phyloP scores from a whole-genome alignment of 257 asterid genomes.

The Capsicum baccatum region DNA sequence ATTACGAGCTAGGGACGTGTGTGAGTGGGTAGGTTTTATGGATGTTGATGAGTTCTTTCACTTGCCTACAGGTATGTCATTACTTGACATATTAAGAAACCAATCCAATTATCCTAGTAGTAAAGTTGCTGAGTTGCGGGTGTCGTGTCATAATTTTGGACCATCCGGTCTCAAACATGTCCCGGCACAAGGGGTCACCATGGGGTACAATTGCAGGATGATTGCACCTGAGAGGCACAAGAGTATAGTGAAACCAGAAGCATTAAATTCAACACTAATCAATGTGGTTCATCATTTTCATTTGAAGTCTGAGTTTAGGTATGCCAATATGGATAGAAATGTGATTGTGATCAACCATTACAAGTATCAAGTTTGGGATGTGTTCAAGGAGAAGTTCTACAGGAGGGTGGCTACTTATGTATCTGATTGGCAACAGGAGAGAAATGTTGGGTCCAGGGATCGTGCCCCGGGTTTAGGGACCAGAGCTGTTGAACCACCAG shows the following conservation, averaged over 20 bases:
- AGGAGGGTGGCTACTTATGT: constrained; percentile 83
- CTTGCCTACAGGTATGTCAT: constrained; percentile 41
- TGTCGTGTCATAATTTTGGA: constrained; percentile 65
- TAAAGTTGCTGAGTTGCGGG: constrained; percentile 55
- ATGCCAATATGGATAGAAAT: constrained; percentile 42
- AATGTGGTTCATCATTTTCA: constrained; percentile 79
- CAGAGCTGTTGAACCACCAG: constrained; percentile 63
- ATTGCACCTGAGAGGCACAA: constrained; percentile 73
- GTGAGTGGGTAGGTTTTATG: constrained; percentile 84
- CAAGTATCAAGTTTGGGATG: constrained; percentile 90
- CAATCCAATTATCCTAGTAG: constrained; percentile 20
- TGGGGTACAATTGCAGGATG: constrained; percentile 77
- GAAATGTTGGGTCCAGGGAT: constrained; percentile 67
- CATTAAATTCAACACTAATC: constrained; percentile 54
- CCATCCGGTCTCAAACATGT: constrained; percentile 59
- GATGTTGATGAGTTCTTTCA: constrained; percentile 83
- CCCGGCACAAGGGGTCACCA: constrained; percentile 62
- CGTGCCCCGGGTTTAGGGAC: constrained; percentile 84
- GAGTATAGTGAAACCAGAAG: constrained; percentile 72
- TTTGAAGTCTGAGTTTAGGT: constrained; percentile 46
- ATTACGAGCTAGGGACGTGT: constrained; percentile 55
- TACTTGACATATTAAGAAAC: constrained; percentile 37
- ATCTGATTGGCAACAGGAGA: constrained; percentile 75
- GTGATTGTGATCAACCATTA: constrained; percentile 72
- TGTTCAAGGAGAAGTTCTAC: constrained; percentile 72